phyloP scores from a whole-genome alignment of 225 moss, liverwort and hornwort genomes.

The Lunularia cruciata region DNA sequence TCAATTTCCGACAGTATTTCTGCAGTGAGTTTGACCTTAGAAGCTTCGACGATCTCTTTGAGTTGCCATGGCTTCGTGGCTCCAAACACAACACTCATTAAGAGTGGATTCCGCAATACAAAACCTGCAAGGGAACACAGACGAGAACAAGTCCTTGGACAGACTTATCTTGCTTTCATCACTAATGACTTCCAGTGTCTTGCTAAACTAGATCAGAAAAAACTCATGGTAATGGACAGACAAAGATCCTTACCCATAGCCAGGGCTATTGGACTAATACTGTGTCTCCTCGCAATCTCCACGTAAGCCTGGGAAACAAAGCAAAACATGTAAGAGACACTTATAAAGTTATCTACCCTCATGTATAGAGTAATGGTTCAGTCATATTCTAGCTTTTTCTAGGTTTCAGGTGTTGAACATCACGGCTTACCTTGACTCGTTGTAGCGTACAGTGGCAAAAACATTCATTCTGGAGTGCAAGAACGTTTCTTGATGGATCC shows the following conservation, averaged over 20 bases:
- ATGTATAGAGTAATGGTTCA: neutral
- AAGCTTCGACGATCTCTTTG: slow-evolving; percentile 58
- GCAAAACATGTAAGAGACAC: slow-evolving; percentile 1
- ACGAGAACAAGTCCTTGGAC: no score
- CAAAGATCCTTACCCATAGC: slow-evolving; percentile 61
- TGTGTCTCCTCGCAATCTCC: slow-evolving; percentile 61
- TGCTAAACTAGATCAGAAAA: neutral
- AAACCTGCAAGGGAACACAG: slow-evolving; percentile 49
- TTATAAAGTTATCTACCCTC: neutral
- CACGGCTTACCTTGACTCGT: no score
- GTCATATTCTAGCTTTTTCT: no score
- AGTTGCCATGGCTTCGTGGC: slow-evolving; percentile 67
- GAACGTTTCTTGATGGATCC: no score
- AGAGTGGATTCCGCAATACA: slow-evolving; percentile 59
- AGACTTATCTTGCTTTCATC: neutral
- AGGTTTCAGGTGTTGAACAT: no score
- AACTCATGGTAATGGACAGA: no score
- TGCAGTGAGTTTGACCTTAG: slow-evolving; percentile 50
- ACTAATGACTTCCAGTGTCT: neutral
- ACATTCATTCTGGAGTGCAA: no score
- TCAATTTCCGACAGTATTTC: slow-evolving; percentile 62
- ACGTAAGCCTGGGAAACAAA: slow-evolving; percentile 54
- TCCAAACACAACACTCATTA: slow-evolving; percentile 64
- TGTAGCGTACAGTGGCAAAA: no score
- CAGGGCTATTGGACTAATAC: slow-evolving; percentile 65